Percentiles rank a stretch among this genome's conserved stretches.
phyloP scores from a whole-genome alignment of 1,284 basidiomycete species.

The Tetrapyrgos nigripes region DNA sequence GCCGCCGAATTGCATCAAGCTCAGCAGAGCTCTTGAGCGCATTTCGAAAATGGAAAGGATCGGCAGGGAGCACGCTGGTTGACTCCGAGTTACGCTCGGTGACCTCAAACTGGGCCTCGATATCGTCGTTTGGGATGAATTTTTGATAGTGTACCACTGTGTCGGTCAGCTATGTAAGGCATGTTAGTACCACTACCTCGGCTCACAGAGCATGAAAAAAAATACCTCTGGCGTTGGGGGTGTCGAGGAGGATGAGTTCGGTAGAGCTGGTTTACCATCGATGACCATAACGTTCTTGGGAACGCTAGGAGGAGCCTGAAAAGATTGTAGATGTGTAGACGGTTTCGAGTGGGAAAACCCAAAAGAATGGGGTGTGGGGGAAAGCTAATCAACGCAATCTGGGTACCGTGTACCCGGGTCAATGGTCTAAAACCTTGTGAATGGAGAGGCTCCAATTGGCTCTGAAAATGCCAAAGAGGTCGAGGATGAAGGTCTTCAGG shows the following conservation, averaged over 20 bases:
- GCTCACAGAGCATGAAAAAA: slow-evolving; percentile 3
- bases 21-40: slow-evolving; percentile 66
- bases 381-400: slow-evolving; percentile 45
- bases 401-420: slow-evolving; percentile 27
- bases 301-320: slow-evolving; percentile 15
- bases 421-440: background rate
- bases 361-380: slow-evolving; percentile 40
- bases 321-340: slow-evolving; percentile 7
- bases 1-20: slow-evolving; percentile 62
- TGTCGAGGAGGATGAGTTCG: slow-evolving; percentile 29
- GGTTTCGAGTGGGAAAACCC: slow-evolving; percentile 40
- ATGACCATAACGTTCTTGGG: slow-evolving; percentile 38
- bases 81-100: slow-evolving; percentile 47
- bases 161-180: slow-evolving; percentile 42
- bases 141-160: slow-evolving; percentile 48
- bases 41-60: slow-evolving; percentile 67
- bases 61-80: slow-evolving; percentile 31
- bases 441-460: slow-evolving; percentile 6
- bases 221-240: slow-evolving; percentile 25
- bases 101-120: slow-evolving; percentile 59
- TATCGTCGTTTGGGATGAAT: slow-evolving; percentile 40
- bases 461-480: background rate
- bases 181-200: background rate
- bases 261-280: slow-evolving; percentile 27
- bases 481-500: background rate